Conservation (phyloP, 1,139 yeast species). For the Yamadazyma friedrichii region DNA sequence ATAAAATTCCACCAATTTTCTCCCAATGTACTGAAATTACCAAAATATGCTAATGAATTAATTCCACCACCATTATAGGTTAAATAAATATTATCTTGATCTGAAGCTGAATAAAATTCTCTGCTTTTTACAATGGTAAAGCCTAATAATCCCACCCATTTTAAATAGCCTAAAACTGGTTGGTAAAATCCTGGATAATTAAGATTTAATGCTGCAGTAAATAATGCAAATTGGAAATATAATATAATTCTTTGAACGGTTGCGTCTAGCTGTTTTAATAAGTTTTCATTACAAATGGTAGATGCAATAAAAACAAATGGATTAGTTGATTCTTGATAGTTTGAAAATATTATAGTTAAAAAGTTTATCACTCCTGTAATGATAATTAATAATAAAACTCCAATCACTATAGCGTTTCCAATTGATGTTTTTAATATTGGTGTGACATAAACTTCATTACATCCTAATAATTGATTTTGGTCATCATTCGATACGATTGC, state of each 20-base stretch:
- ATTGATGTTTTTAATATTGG: slow-evolving; percentile 40
- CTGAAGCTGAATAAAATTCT: slow-evolving; percentile 12
- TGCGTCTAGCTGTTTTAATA: slow-evolving; percentile 58
- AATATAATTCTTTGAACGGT: slow-evolving; percentile 47
- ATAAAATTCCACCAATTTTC: slow-evolving; percentile 47
- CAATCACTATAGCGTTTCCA: slow-evolving; percentile 35
- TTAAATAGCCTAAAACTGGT: slow-evolving; percentile 45
- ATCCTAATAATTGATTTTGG: slow-evolving; percentile 41
- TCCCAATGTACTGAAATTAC: slow-evolving; percentile 23
- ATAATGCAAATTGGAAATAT: slow-evolving; percentile 59
- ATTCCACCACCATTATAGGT: slow-evolving; percentile 36
- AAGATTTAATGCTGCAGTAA: slow-evolving; percentile 55
- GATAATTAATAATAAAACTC: slow-evolving; percentile 41
- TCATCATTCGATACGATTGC: slow-evolving; percentile 39
- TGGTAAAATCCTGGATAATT: slow-evolving; percentile 66
- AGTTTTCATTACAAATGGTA: slow-evolving; percentile 57
- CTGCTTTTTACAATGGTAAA: slow-evolving; percentile 19
- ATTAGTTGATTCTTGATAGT: slow-evolving; percentile 62
- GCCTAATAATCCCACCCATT: slow-evolving; percentile 41
- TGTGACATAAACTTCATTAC: slow-evolving; percentile 48
- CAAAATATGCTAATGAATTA: slow-evolving; percentile 28
- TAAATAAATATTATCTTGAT: slow-evolving; percentile 34
- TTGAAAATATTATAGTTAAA: slow-evolving; percentile 47
- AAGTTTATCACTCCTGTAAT: slow-evolving; percentile 43
- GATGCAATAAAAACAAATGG: slow-evolving; percentile 59